Evolutionary conservation across 2,329 filamentous ascomycete species (phyloP), one percentile per base, ranked within the genome.

Genomic region (Aspergillus sp.): DNA sequence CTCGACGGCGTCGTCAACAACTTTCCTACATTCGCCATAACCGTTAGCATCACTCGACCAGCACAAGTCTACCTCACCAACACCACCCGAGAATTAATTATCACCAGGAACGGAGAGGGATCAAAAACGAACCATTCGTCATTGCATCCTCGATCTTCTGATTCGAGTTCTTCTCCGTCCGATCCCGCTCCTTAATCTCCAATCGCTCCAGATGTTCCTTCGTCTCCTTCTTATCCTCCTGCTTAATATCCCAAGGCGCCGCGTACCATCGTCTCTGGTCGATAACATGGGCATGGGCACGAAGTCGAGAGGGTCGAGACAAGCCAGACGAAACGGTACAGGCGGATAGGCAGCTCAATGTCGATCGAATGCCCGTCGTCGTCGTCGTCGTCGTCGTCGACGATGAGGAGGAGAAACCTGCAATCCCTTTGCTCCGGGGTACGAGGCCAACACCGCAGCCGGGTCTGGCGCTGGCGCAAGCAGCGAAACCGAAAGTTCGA

Each of bases 1-100:
- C 90, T 84, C 0, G 89, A 92, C 0, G 91, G 91, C 0, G 91
- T 96, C 0, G 90, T 93, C 29, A 94, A 77, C 2, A 96, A 83
- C 71, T 92, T 92, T 20, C 91, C 90, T 88, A 46, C 45, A 58
- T 16, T 22, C 16, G 14, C 4, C 32, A 42, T 26, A 32, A 52
- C 16, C 22, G 14, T 67, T 20, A 65, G 56, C 46, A n/a, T 42
- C 36, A 42, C 16, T 22, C 22, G 12, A 20, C 16, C 46, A 14
- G 47, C 14, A 36, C 32, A 36, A 10, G 7, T 9, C 26, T 2
- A 29, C 26, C 22, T 20, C 36, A 10, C 10, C 26, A 29, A 7
- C 26, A 29, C 26, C 26, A 1, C 26, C 1, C 20, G 20, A 20
- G 20, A 9, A 29, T 1, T 1, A 7, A 29, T 29, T 29, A 7